Base-by-base conservation (phyloP, 1,284 basidiomycete genomes). In the Rhodotorula sp. region DNA sequence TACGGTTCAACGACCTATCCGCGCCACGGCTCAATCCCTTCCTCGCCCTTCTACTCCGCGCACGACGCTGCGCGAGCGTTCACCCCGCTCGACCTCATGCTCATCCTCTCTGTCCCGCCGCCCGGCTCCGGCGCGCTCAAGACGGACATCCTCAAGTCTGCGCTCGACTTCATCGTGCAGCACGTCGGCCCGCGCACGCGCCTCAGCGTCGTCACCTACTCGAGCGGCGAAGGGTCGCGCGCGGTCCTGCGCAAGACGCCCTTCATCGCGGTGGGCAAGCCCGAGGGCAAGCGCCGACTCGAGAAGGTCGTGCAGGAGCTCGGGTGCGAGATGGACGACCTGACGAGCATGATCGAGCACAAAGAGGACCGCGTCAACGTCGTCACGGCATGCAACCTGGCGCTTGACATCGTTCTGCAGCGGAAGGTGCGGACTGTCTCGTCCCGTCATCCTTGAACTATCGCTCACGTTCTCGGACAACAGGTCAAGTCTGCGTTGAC, bases 351-450 rank as follows among this genome's bases (percentile, higher is more conserved):
- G n/a, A 84, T 88, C 67, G 87, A 87, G 10, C 87, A 87, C 68
- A 89, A 88, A 77, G 93, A 97, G 34, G 93, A 96, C 81, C 91
- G 92, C 81, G 91, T 91, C 21, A 93, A 96, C 80, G 93, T 97
- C n/a, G 92, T 96, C 19, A 94, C 93, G 12, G 95, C 93, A 23
- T 90, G 96, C 71, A 97, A 97, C 50, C 55, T 78, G 12, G 92
- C 90, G 44, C 87, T 98, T 34, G 96, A 99, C 80, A 89, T 95
- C 44, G 90, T 97, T 23, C 83, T 99, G 44, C 94, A 97, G 80
- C 90, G 96, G 70, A 97, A 96, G 62, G 61, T 21, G n/a, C 50
- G 61, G 12, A 10, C 34, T 52, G 16, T 14, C 8, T 41, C 34
- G 4, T 45, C 45, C 17, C 2, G n/a, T 57, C 41, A 58, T 19